Evolutionary conservation across 805 yeast species (phyloP).

Genomic region (Candida ficus): DNA sequence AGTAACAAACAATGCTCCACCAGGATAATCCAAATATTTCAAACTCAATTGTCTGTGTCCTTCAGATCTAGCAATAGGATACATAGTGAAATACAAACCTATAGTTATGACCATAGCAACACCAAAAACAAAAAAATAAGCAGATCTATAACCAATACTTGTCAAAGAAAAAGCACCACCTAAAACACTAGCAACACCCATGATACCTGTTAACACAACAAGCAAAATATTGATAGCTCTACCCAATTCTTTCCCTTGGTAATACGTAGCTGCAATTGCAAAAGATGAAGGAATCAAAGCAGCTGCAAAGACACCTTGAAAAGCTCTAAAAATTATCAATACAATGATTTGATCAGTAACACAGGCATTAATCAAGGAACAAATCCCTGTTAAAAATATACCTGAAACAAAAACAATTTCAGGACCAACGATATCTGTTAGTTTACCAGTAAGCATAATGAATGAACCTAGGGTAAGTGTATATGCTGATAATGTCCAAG

Average conservation of each 20-base stretch:
- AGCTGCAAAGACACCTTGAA: constrained; percentile 43
- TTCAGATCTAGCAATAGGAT: constrained; percentile 26
- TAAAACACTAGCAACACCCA: constrained; percentile 36
- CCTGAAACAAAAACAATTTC: constrained; percentile 27
- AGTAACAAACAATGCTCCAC: constrained; percentile 28
- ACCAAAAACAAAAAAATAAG: constrained; percentile 35
- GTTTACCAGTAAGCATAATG: constrained; percentile 37
- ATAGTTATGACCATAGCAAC: constrained; percentile 18
- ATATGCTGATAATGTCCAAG: constrained; percentile 41
- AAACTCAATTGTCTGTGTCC: constrained; percentile 15
- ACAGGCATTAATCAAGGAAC: constrained; percentile 31
- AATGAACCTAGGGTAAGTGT: constrained; percentile 41
- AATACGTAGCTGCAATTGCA: constrained; percentile 29
- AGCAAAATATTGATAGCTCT: constrained; percentile 25
- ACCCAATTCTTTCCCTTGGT: constrained; percentile 25
- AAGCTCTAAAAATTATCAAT: constrained; percentile 37
- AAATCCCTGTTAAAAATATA: constrained; percentile 20
- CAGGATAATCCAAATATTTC: constrained; percentile 32
- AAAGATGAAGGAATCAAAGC: constrained; percentile 35
- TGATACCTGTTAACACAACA: constrained; percentile 24
- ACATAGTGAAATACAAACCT: constrained; percentile 26
- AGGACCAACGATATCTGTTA: constrained; percentile 38
- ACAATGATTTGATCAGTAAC: constrained; percentile 30
- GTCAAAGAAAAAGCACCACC: constrained; percentile 41
- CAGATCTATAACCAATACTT: constrained; percentile 34